phyloP scores from a whole-genome alignment of 768 basidiomycete genomes.

The Boletus subparvulus region DNA sequence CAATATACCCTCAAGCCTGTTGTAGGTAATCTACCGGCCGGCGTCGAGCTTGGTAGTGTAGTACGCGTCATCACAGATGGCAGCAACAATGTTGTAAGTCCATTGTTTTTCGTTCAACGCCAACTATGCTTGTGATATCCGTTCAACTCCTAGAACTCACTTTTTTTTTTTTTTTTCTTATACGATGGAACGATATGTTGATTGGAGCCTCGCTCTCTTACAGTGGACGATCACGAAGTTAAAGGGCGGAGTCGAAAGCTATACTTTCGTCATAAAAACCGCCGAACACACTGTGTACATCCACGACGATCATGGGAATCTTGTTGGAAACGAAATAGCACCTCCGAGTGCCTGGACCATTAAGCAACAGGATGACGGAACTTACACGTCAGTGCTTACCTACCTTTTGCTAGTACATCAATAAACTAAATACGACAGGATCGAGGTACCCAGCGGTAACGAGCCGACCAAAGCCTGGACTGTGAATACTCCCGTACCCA shows the following conservation, averaged over 20 bases:
- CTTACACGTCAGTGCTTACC: background rate
- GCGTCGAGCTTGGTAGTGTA: background rate
- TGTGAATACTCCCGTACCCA: background rate
- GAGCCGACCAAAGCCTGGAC: background rate
- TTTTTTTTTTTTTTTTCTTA: background rate
- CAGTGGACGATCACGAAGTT: background rate
- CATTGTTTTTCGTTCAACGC: background rate
- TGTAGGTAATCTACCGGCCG: background rate
- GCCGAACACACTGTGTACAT: too few species aligned
- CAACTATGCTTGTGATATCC: background rate
- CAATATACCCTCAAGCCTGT: background rate
- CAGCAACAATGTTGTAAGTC: background rate
- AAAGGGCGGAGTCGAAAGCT: background rate
- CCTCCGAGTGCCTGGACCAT: background rate
- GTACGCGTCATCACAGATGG: background rate
- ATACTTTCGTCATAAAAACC: background rate
- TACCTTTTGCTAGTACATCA: background rate
- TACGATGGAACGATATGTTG: background rate
- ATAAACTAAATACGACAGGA: background rate
- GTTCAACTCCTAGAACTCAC: too few species aligned
- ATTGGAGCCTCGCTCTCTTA: background rate
- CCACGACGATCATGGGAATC: background rate
- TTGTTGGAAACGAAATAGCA: background rate
- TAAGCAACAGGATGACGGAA: background rate
- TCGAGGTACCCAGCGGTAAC: background rate